phyloP scores from a whole-genome alignment of 805 yeast species.

The Torulaspora quercuum region DNA sequence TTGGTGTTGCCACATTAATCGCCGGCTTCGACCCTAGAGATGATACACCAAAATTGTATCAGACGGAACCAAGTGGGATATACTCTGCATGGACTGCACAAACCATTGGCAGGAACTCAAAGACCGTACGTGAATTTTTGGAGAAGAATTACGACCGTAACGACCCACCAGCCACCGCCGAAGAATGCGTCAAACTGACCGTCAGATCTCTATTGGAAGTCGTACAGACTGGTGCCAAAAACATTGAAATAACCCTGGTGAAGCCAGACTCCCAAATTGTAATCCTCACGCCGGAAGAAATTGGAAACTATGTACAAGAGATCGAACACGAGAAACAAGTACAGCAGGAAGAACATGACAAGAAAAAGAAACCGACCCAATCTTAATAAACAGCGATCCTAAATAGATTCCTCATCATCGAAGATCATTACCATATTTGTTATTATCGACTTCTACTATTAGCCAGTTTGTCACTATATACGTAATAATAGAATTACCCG shows the following conservation, averaged over 20 bases:
- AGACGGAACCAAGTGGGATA: slow-evolving; percentile 97
- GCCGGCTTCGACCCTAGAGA: slow-evolving; percentile 90
- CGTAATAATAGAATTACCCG: too few relatives aligned
- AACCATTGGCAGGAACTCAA: slow-evolving; percentile 91
- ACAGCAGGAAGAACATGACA: slow-evolving; percentile 74
- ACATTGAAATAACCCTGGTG: slow-evolving; percentile 88
- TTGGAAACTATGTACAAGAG: slow-evolving; percentile 69
- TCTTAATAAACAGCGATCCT: slow-evolving; percentile 1
- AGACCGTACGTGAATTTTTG: slow-evolving; percentile 91
- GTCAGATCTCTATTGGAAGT: slow-evolving; percentile 88
- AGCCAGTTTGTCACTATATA: too few relatives aligned
- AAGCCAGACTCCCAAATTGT: slow-evolving; percentile 62
- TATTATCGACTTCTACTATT: too few relatives aligned
- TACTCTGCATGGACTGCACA: slow-evolving; percentile 98
- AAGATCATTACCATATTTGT: too few relatives aligned
- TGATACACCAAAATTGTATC: slow-evolving; percentile 74
- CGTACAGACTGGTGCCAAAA: slow-evolving; percentile 96
- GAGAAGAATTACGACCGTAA: slow-evolving; percentile 75
- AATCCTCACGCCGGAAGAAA: slow-evolving; percentile 62
- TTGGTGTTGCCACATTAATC: slow-evolving; percentile 91
- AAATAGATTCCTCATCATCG: not conserved
- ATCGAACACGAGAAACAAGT: slow-evolving; percentile 84
- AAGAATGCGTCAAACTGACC: slow-evolving; percentile 73
- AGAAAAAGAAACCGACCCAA: slow-evolving; percentile 27
- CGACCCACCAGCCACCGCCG: slow-evolving; percentile 53